Base-by-base conservation (phyloP, 2,329 filamentous ascomycete species). In the Byssothecium circinans region DNA sequence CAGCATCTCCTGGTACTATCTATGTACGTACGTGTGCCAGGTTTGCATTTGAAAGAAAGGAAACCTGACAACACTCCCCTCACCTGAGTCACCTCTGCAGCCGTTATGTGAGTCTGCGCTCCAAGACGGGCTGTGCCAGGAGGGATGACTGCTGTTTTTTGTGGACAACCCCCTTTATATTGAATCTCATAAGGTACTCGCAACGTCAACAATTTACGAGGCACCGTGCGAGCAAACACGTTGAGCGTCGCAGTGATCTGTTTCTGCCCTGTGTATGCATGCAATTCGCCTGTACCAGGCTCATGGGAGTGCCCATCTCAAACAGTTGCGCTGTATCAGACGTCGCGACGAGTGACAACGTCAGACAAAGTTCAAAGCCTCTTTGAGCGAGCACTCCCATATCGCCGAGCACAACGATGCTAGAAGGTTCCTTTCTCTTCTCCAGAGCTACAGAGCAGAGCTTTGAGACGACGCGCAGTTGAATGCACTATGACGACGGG, bases 401-500 rank as follows among this genome's bases (percentile, higher is more conserved):
- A 14, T 14, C 29, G 14, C 29, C 29, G 29, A 32, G 5, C 8
- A 32, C 14, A 5, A 32, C 14, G 14, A 32, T 27, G 25, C 25
- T 27, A 27, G 25, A 27, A 27, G 7, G 7, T 27, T 27, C 25
- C 11, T 11, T 11, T 27, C 25, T 27, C 11, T 27, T 27, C 25
- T 27, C n/a, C n/a, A n/a, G n/a, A n/a, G n/a, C n/a, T n/a, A n/a
- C n/a, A n/a, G n/a, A n/a, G n/a, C n/a, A n/a, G n/a, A n/a, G n/a
- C n/a, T n/a, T n/a, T n/a, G n/a, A n/a, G n/a, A n/a, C n/a, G n/a
- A n/a, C n/a, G n/a, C 50, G 53, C 58, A 46, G 47, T 43, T 17
- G 32, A 40, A 62, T 66, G 62, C 62, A 64, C 56, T 57, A 67
- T 67, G 63, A 65, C 60, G 56, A 52, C 45, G 50, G 37, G 45